phyloP scores from a whole-genome alignment of 345 rosid species.

The Moringa oleifera region DNA sequence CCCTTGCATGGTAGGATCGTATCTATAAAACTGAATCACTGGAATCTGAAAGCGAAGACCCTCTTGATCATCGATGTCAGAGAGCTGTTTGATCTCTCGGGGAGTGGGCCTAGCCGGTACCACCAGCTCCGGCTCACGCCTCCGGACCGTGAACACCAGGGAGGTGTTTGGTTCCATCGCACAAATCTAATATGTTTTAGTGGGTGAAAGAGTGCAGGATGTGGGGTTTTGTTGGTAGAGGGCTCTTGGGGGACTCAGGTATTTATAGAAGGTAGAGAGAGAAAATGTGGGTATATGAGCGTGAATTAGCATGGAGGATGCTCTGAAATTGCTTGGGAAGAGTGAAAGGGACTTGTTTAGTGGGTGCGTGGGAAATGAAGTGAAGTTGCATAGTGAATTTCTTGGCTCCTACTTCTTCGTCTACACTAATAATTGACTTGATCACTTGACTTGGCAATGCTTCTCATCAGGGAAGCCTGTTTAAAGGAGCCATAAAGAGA shows the following conservation, averaged over 20 bases:
- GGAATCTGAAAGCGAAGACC: constrained; percentile 30
- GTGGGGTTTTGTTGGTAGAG: too few relatives aligned
- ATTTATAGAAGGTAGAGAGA: too few relatives aligned
- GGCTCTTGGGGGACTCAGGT: too few relatives aligned
- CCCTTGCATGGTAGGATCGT: constrained; percentile 11
- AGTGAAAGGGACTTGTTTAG: too few relatives aligned
- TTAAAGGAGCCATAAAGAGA: too few relatives aligned
- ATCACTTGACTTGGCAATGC: neutral
- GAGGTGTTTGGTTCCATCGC: constrained; percentile 5
- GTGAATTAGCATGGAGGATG: too few relatives aligned
- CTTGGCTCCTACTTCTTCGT: too few relatives aligned
- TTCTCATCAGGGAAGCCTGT: too few relatives aligned
- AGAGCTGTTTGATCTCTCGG: constrained; percentile 28
- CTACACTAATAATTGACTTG: neutral
- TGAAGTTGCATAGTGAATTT: neutral
- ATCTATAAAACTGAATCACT: constrained; percentile 20
- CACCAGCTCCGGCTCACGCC: constrained; percentile 25
- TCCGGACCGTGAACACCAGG: constrained; percentile 24
- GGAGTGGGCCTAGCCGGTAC: constrained; percentile 31
- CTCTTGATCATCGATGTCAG: constrained; percentile 38
- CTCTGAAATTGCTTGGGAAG: too few relatives aligned
- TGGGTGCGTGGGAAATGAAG: neutral
- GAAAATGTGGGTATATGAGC: too few relatives aligned
- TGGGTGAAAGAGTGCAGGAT: too few relatives aligned
- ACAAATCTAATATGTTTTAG: too few relatives aligned